Evolutionary conservation across 2,329 filamentous ascomycete species (phyloP), one percentile per base, ranked within the genome.

Genomic region (Rachicladosporium sp.): DNA sequence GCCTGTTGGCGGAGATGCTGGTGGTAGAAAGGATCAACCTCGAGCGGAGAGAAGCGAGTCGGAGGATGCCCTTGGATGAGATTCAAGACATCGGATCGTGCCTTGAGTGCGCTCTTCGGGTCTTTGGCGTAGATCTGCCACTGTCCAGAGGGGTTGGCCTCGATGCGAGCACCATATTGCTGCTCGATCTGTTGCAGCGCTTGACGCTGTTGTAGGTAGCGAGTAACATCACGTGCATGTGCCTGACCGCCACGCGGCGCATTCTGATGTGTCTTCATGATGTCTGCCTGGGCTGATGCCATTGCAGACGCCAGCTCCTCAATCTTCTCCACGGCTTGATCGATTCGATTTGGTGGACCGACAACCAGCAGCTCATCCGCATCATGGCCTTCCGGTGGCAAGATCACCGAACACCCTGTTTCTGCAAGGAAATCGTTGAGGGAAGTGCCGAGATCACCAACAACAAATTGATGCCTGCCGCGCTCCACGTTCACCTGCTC

Each of bases 61-160:
- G 83, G 84, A 32, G 83, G 83, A 55, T 87, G 81, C 36, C 76
- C 75, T 44, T 74, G 74, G 50, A 89, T 75, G 43, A 91, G 74
- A 51, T 74, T 76, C 56, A 76, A 79, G 54, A 91, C 79, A 51
- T 87, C 82, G 5, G 75, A 74, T 53, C 82, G 80, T 6, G 82
- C 82, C 51, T 79, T 78, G 56, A 84, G 76, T 21, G 75, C 74
- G 56, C 87, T 93, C 69, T 91, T 93, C 48, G 80, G 79, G 52
- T 94, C 83, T 30, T 82, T 75, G 5, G 85, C 84, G 62, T 88
- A 94, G 40, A 96, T 74, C 58, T 94, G 81, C 86, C 88, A 94
- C 0, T 80, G 79, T 33, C 82, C 75, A 8, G 77, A 77, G 29
- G 79, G 79, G 33, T 84, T 77, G 36, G 74, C 69, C 52, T 89